Evolutionary conservation across 2,329 filamentous ascomycete genomes (phyloP).

Genomic region (Botrytis aclada): DNA sequence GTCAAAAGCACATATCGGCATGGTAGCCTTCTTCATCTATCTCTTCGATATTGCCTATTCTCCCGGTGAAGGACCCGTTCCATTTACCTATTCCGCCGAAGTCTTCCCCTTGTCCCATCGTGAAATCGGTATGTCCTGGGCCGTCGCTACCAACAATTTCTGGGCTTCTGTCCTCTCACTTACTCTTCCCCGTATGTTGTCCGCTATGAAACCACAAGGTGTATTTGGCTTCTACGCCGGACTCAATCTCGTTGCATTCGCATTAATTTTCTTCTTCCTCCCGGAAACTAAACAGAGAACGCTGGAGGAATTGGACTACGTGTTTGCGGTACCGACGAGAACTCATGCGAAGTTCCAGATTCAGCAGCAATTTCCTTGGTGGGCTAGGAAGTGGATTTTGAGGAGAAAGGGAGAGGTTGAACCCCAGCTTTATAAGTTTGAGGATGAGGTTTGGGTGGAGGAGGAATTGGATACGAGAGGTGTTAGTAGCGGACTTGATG

Average conservation of each 20-base stretch:
- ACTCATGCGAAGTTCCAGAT: conserved; percentile 35
- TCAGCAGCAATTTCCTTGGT: conserved; percentile 32
- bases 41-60: conserved; percentile 65
- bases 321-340: conserved; percentile 41
- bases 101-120: conserved; percentile 63
- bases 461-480: background rate
- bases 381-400: conserved; percentile 26
- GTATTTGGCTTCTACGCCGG: conserved; percentile 55
- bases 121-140: conserved; percentile 62
- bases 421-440: conserved; percentile 17
- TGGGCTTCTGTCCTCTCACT: conserved; percentile 63
- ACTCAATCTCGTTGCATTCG: conserved; percentile 53
- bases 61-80: conserved; percentile 60
- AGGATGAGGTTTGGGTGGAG: conserved; percentile 17
- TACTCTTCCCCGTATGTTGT: conserved; percentile 39
- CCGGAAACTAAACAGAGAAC: conserved; percentile 55
- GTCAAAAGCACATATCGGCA: conserved; percentile 46
- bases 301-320: conserved; percentile 44
- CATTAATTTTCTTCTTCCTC: conserved; percentile 55
- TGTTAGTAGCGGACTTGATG: conserved; percentile 5
- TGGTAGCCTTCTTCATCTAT: conserved; percentile 61
- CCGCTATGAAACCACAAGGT: conserved; percentile 32
- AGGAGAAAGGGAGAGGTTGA: conserved; percentile 35
- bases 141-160: conserved; percentile 58
- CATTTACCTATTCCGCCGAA: conserved; percentile 61